Percentiles rank a stretch among this genome's conserved stretches.
phyloP scores from a whole-genome alignment of 805 yeast genomes.

The Kazachstania psychrophila region DNA sequence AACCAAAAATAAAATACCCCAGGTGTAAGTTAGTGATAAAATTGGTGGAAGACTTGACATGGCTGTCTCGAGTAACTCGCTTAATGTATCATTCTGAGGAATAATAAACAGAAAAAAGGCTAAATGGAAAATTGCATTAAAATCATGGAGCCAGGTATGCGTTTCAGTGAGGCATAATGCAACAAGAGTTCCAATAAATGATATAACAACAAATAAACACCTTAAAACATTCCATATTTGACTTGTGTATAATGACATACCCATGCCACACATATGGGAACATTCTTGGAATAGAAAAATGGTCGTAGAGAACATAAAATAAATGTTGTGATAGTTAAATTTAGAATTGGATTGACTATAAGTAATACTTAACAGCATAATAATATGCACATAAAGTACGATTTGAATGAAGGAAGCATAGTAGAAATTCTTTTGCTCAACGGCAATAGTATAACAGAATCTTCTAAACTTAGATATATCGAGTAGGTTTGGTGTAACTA shows the following conservation, averaged over 20 bases:
- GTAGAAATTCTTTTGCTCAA: constrained; percentile 36
- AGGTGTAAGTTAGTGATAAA: constrained; percentile 63
- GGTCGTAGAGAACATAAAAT: constrained; percentile 43
- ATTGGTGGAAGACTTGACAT: constrained; percentile 72
- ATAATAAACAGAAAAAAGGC: constrained; percentile 50
- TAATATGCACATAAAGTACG: constrained; percentile 48
- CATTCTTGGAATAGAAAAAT: constrained; percentile 38
- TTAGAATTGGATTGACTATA: constrained; percentile 33
- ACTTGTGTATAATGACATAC: constrained; percentile 39
- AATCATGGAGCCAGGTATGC: constrained; percentile 40
- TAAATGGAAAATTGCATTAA: constrained; percentile 56
- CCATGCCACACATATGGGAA: constrained; percentile 41
- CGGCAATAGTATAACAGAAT: constrained; percentile 44
- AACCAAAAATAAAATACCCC: constrained; percentile 74
- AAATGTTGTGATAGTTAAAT: constrained; percentile 30
- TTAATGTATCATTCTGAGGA: constrained; percentile 61
- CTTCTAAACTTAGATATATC: constrained; percentile 32
- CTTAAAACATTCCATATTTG: constrained; percentile 61
- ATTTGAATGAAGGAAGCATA: constrained; percentile 36
- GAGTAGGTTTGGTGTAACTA: constrained; percentile 38
- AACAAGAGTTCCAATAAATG: constrained; percentile 42
- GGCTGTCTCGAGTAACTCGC: constrained; percentile 71
- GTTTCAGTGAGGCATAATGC: constrained; percentile 35
- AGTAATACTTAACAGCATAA: constrained; percentile 52
- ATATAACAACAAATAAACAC: constrained; percentile 40